These are phyloP conservation scores for Groenewaldozyma sp. DNA, from an alignment of 1,139 yeast species.

Conservation along the genomic window DNA sequence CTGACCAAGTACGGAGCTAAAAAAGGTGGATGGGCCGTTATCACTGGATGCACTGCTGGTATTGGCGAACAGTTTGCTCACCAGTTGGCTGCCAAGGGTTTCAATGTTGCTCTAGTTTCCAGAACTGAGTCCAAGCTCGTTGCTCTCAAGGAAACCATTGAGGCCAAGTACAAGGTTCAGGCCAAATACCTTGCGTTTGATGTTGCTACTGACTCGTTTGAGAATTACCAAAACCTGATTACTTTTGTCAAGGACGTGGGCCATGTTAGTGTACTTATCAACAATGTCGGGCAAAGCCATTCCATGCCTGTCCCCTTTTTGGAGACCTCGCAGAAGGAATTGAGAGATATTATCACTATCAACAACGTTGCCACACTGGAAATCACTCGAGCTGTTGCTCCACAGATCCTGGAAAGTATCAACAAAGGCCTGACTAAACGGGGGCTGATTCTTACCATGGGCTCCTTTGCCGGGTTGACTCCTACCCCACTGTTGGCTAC, in stretches of 20 bases:
- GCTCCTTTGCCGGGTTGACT: constrained; percentile 88
- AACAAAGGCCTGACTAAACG: constrained; percentile 20
- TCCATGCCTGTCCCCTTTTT: constrained; percentile 88
- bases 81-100: constrained; percentile 80
- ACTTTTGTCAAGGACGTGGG: constrained; percentile 40
- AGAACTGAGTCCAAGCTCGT: constrained; percentile 76
- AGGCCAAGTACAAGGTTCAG: constrained; percentile 47
- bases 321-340: constrained; percentile 67
- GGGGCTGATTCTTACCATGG: constrained; percentile 87
- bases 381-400: constrained; percentile 69
- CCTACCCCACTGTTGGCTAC: constrained; percentile 92
- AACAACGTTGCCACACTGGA: constrained; percentile 79
- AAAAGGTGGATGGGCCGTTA: constrained; percentile 73
- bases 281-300: constrained; percentile 93
- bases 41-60: constrained; percentile 97
- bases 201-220: constrained; percentile 48
- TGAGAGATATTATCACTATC: constrained; percentile 70
- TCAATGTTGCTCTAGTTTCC: constrained; percentile 74
- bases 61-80: constrained; percentile 85
- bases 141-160: constrained; percentile 53
- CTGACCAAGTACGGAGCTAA: constrained; percentile 62
- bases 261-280: constrained; percentile 60
- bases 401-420: constrained; percentile 49
- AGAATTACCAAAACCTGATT: constrained; percentile 47
- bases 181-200: constrained; percentile 72